phyloP scores from a whole-genome alignment of 129 eudicot species.

The Saussurea involucrata region DNA sequence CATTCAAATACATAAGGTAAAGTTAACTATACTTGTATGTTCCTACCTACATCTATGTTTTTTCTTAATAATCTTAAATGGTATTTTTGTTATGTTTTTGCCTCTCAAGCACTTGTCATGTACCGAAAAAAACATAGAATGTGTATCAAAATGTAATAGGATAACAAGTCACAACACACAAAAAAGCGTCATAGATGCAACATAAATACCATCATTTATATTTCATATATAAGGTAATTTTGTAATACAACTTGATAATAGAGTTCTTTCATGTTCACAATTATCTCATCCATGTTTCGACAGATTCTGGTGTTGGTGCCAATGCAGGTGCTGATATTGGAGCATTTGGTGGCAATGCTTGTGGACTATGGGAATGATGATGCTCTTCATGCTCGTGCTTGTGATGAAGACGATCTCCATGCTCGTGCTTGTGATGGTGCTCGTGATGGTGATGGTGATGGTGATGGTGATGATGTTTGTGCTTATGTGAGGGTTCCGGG shows the following conservation, averaged over 20 bases:
- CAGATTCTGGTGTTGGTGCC: background rate
- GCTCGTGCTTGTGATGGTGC: slow-evolving; percentile 41
- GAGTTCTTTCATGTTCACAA: background rate
- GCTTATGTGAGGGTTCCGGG: slow-evolving; percentile 10
- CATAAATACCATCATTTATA: background rate
- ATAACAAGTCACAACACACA: background rate
- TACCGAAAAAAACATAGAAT: no score
- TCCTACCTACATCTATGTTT: background rate
- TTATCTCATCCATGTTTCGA: background rate
- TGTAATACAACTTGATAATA: background rate
- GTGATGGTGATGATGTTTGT: slow-evolving; percentile 2
- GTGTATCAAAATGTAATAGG: background rate
- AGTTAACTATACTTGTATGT: no score
- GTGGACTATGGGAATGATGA: slow-evolving; percentile 19
- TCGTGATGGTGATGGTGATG: background rate
- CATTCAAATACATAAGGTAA: background rate
- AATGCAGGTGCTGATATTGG: slow-evolving; percentile 1
- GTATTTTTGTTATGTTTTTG: background rate
- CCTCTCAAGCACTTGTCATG: background rate
- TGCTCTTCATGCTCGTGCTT: slow-evolving; percentile 9
- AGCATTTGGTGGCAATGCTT: slow-evolving; percentile 11
- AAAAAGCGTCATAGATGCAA: background rate
- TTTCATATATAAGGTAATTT: background rate
- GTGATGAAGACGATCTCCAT: background rate
- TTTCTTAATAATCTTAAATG: background rate